A percentile compares a stretch with the other conserved stretches of the same genome.
Conservation (phyloP, 352 stramenopile genomes). For the Elongisporangium anandrum region DNA sequence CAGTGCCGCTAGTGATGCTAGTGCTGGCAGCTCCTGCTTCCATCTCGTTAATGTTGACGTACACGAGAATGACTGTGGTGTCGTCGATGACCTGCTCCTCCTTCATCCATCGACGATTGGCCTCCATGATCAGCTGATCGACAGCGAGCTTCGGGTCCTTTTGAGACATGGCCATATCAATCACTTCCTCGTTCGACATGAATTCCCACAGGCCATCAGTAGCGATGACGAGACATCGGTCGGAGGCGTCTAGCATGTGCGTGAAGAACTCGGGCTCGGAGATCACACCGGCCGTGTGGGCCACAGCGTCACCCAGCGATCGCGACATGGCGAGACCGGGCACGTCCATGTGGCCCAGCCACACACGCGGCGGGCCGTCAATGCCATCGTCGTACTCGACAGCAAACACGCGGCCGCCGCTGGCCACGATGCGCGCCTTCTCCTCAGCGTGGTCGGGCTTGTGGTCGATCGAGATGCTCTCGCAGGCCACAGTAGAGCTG, state of each 20-base stretch:
- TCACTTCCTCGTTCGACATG: slow-evolving; percentile 95
- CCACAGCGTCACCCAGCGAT: slow-evolving; percentile 95
- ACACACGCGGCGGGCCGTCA: slow-evolving; percentile 97
- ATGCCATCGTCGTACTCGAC: slow-evolving; percentile 99
- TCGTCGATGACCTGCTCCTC: slow-evolving; percentile 99
- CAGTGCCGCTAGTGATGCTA: neutral
- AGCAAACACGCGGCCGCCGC: slow-evolving; percentile 96
- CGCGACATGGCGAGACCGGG: slow-evolving; percentile 97
- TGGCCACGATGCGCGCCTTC: slow-evolving; percentile 93
- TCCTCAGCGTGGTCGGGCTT: slow-evolving; percentile 96
- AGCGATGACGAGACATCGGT: slow-evolving; percentile 95
- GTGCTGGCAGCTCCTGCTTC: neutral
- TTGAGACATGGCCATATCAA: slow-evolving; percentile 75
- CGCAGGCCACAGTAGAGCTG: slow-evolving; percentile 25
- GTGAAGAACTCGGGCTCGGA: slow-evolving; percentile 95
- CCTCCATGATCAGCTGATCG: slow-evolving; percentile 93
- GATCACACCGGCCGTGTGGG: slow-evolving; percentile 93
- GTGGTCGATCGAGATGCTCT: slow-evolving; percentile 96
- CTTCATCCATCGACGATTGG: slow-evolving; percentile 96
- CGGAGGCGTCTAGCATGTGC: slow-evolving; percentile 69
- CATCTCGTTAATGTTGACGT: slow-evolving; percentile 81
- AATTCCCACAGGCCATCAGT: slow-evolving; percentile 99
- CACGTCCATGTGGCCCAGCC: slow-evolving; percentile 97
- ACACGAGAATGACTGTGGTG: slow-evolving; percentile 97
- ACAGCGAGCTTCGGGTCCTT: slow-evolving; percentile 83